phyloP scores from a whole-genome alignment of 2,329 filamentous ascomycete species.

The Colletotrichum cuscutae region DNA sequence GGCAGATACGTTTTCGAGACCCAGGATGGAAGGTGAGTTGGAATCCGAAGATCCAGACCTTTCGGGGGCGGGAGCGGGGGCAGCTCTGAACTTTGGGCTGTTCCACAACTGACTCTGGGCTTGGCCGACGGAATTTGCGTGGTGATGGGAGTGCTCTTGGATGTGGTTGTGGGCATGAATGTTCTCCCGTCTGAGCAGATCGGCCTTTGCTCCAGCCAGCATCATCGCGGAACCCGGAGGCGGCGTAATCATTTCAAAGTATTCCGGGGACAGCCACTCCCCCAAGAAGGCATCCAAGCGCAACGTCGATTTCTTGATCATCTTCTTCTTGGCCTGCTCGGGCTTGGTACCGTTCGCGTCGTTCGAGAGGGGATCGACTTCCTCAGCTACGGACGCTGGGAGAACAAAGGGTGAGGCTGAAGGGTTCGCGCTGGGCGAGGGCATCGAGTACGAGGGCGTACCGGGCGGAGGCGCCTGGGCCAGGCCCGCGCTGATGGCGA shows the following conservation, averaged over 20 bases:
- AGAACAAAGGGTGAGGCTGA: constrained; percentile 27
- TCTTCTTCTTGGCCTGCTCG: constrained; percentile 32
- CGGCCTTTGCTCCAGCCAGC: constrained; percentile 88
- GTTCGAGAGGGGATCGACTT: constrained; percentile 19
- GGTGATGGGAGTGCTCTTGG: constrained; percentile 25
- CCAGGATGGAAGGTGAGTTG: constrained; percentile 29
- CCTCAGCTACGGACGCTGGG: constrained; percentile 22
- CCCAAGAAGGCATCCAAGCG: constrained; percentile 93
- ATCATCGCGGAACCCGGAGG: constrained; percentile 89
- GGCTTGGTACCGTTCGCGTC: constrained; percentile 28
- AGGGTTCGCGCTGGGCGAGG: constrained; percentile 39
- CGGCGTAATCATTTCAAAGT: constrained; percentile 91
- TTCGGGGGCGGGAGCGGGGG: constrained; percentile 24
- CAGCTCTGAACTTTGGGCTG: constrained; percentile 35
- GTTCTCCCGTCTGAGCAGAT: constrained; percentile 82
- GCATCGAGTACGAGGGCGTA: constrained; percentile 44
- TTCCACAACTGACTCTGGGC: constrained; percentile 50
- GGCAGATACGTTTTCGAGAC: constrained; percentile 42
- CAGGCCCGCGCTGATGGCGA: constrained; percentile 88
- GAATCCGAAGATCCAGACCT: constrained; percentile 35
- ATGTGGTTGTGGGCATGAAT: constrained; percentile 56
- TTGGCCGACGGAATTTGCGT: constrained; percentile 32
- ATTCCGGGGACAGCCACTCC: constrained; percentile 94
- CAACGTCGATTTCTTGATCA: constrained; percentile 70
- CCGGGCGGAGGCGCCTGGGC: constrained; percentile 65